Evolutionary conservation across 495 filamentous ascomycete species (phyloP).

Genomic region (Hypoxylon intermedium): DNA sequence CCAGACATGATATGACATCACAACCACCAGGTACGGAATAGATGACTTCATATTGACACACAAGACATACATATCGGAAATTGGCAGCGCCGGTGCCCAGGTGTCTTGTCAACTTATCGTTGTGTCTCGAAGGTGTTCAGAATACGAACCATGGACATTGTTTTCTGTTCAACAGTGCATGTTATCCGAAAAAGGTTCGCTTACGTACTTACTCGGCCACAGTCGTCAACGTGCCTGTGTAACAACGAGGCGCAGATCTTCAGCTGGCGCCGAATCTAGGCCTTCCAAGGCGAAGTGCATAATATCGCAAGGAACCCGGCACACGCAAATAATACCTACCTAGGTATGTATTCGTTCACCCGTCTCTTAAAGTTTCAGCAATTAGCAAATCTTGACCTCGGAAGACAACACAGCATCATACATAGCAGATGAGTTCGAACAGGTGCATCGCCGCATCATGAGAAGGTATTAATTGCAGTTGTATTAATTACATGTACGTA

Average conservation of each 20-base stretch:
- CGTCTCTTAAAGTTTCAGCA: conserved; percentile 2
- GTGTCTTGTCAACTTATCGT: not conserved
- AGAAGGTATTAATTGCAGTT: not conserved
- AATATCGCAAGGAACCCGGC: not conserved
- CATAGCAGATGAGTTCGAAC: not conserved
- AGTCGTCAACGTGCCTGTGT: conserved; percentile 10
- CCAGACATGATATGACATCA: conserved; percentile 13
- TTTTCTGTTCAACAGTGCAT: not conserved
- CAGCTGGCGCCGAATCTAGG: not conserved
- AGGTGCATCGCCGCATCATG: too few species aligned
- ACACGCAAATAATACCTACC: not conserved
- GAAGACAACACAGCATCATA: not conserved
- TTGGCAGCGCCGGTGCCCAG: not conserved
- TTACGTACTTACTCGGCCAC: not conserved
- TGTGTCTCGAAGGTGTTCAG: not conserved
- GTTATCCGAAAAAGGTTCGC: not conserved
- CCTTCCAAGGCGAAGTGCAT: not conserved
- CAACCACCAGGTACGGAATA: too few species aligned
- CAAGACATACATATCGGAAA: not conserved
- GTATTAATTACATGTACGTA: too few species aligned
- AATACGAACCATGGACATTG: not conserved
- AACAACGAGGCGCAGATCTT: conserved; percentile 23
- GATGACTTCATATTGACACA: conserved; percentile 1
- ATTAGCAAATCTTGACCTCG: not conserved
- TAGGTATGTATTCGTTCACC: not conserved